Conservation (phyloP, 2,329 filamentous ascomycete genomes). For the Diplocarpon mali region DNA sequence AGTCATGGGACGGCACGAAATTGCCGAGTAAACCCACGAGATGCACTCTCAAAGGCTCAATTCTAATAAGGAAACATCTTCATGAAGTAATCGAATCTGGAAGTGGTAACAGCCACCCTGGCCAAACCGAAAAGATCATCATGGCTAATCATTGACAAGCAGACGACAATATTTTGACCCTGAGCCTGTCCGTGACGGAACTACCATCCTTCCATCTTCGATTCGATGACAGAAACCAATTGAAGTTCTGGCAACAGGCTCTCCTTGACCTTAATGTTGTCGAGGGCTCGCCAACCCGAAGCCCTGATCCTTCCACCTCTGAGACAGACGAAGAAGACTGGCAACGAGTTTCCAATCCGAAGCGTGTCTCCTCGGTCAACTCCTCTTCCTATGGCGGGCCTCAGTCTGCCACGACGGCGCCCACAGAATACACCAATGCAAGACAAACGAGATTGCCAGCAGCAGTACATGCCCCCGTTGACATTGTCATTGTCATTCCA, state of each 20-base stretch:
- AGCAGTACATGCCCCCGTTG: slow-evolving; percentile 72
- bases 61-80: slow-evolving; percentile 94
- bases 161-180: slow-evolving; percentile 76
- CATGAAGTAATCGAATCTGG: slow-evolving; percentile 72
- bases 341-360: slow-evolving; percentile 48
- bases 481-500: slow-evolving; percentile 92
- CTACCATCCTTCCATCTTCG: slow-evolving; percentile 88
- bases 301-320: slow-evolving; percentile 71
- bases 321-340: slow-evolving; percentile 85
- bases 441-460: slow-evolving; percentile 30
- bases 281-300: slow-evolving; percentile 51
- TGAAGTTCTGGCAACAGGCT: slow-evolving; percentile 85
- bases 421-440: slow-evolving; percentile 79
- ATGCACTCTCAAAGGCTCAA: slow-evolving; percentile 92
- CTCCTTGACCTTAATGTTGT: slow-evolving; percentile 71
- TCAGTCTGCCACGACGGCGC: slow-evolving; percentile 76
- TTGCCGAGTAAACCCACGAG: slow-evolving; percentile 54
- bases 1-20: slow-evolving; percentile 55
- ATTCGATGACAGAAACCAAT: slow-evolving; percentile 71
- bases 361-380: slow-evolving; percentile 61
- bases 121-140: slow-evolving; percentile 25
- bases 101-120: slow-evolving; percentile 30
- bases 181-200: slow-evolving; percentile 84
- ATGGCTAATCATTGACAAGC: slow-evolving; percentile 28
- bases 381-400: slow-evolving; percentile 71